Conservation (phyloP, 2,329 filamentous ascomycete species). For the Colletotrichum godetiae region DNA sequence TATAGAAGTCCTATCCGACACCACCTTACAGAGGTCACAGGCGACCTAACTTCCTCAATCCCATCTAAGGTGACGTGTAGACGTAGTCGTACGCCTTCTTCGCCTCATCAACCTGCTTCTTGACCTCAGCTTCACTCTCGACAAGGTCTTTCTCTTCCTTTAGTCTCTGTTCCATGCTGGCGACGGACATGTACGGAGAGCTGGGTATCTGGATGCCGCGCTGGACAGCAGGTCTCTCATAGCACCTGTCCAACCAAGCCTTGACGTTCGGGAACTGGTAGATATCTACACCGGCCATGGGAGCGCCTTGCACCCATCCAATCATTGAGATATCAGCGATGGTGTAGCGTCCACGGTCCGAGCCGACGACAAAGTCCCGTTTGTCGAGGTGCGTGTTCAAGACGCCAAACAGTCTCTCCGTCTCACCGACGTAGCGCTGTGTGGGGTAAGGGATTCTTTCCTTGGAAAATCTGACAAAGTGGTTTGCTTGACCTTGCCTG, state of each 20-base stretch:
- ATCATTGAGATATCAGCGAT: conserved; percentile 80
- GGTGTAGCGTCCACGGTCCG: conserved; percentile 65
- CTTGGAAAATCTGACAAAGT: conserved; percentile 76
- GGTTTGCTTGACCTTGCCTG: conserved; percentile 81
- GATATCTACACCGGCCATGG: conserved; percentile 72
- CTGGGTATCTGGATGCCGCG: conserved; percentile 73
- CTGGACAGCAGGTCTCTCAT: conserved; percentile 68
- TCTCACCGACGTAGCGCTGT: conserved; percentile 81
- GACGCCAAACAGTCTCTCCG: conserved; percentile 78
- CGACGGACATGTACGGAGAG: conserved; percentile 52
- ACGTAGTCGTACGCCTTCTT: conserved; percentile 45
- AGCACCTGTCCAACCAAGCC: conserved; percentile 74
- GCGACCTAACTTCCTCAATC: not conserved
- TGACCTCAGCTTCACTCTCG: conserved; percentile 52
- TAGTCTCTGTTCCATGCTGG: conserved; percentile 50
- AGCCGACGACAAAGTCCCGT: conserved; percentile 65
- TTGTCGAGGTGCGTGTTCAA: conserved; percentile 72
- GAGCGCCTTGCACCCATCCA: conserved; percentile 70
- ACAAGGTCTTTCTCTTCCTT: conserved; percentile 59
- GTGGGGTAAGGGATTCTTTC: conserved; percentile 78
- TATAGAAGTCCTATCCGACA: not conserved
- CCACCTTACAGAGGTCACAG: not conserved
- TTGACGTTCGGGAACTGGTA: conserved; percentile 73
- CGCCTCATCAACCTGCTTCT: conserved; percentile 44
- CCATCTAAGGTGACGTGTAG: conserved; percentile 43